Percentiles rank a stretch among this genome's conserved stretches.
phyloP scores from a whole-genome alignment of 2,329 filamentous ascomycete species.

The Drechmeria coniospora region DNA sequence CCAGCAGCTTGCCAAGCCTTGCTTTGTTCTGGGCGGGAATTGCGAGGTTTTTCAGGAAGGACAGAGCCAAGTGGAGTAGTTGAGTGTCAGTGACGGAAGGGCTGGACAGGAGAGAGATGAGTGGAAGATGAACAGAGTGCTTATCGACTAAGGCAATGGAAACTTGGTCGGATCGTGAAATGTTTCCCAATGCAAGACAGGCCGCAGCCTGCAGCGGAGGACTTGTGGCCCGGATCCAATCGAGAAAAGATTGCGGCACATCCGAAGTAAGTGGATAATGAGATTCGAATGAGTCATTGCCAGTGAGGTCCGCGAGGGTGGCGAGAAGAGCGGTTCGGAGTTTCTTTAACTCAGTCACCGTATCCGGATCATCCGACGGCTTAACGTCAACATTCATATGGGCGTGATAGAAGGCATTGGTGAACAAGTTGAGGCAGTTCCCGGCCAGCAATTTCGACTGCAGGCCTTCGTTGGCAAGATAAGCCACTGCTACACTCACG shows the following conservation, averaged over 20 bases:
- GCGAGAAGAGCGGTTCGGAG: constrained; percentile 35
- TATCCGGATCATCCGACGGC: constrained; percentile 29
- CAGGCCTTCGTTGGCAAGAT: constrained; percentile 37
- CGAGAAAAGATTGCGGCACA: constrained; percentile 24
- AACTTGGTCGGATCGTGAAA: constrained; percentile 41
- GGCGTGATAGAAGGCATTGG: constrained; percentile 31
- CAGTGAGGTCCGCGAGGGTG: constrained; percentile 36
- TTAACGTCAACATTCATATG: constrained; percentile 25
- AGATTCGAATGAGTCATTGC: constrained; percentile 28
- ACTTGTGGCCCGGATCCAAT: constrained; percentile 29
- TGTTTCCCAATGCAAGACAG: constrained; percentile 45
- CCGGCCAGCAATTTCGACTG: constrained; percentile 31
- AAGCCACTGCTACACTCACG: constrained; percentile 35
- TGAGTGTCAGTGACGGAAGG: constrained; percentile 27
- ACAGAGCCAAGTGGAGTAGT: constrained; percentile 39
- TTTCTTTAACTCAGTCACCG: constrained; percentile 26
- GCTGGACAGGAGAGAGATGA: constrained; percentile 29
- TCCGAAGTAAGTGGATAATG: constrained; percentile 26
- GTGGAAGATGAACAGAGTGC: constrained; percentile 24
- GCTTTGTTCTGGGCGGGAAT: constrained; percentile 41
- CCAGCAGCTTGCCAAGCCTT: constrained; percentile 31
- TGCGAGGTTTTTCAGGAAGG: constrained; percentile 50
- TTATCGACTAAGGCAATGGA: constrained; percentile 33
- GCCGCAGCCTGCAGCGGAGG: constrained; percentile 37
- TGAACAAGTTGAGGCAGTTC: constrained; percentile 24